Base-by-base conservation (phyloP, 257 asterid species). In the Primulina huaijiensis region DNA sequence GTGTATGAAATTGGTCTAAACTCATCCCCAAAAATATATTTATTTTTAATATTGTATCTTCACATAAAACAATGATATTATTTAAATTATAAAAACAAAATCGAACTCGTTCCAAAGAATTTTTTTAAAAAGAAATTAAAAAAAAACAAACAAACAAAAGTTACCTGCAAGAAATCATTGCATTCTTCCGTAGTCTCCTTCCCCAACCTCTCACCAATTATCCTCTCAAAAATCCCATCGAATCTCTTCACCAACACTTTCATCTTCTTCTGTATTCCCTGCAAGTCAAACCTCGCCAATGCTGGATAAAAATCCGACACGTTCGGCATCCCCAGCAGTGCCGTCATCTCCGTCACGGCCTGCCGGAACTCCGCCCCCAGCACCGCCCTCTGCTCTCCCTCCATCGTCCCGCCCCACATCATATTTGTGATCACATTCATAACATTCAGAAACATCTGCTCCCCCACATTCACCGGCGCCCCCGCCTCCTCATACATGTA, bases 381-480 rank as follows among this genome's bases (percentile, higher is more conserved):
- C 14, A 71, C 81, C 1, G 80, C 82, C 76, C 94, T 68, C 29
- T 88, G 86, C 31, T 67, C 86, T 5, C 85, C 95, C 79, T 75
- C 61, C 40, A 87, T 77, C 5, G 88, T 79, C 2, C 88, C 92
- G 5, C 97, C 97, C 97, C 96, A 90, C 68, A 90, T 5, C 96
- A 90, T 90, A 38, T 79, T 78, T 0, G 95, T 90, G 12, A 87
- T 82, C 84, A 90, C 97, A 37, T 90, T 90, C 82, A 90, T 30
- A 66, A 87, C 81, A 4, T 79, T 84, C 82, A 81, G 29, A 40
- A 90, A 90, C 87, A 82, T 79, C 77, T 85, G 89, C 71, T 84
- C 92, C 0, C 96, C 96, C 0, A 90, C 50, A 58, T 84, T 76
- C 16, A 87, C 90, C 19, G 78, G 72, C 29, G 67, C 40, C 7